Evolutionary conservation across 2,329 filamentous ascomycete genomes (phyloP).

Genomic region (Botrytis squamosa): DNA sequence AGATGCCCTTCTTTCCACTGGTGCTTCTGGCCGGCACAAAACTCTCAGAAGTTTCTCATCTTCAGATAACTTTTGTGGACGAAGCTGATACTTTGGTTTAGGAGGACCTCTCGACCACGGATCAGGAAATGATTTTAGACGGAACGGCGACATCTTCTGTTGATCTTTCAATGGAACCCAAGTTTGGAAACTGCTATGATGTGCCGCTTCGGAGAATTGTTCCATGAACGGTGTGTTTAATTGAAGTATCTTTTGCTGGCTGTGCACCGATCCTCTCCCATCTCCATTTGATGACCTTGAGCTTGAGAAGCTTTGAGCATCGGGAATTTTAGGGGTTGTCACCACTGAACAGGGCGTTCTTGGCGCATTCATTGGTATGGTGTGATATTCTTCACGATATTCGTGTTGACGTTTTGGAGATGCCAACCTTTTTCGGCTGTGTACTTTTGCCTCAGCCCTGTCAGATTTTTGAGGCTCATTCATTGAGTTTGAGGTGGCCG

Average conservation of each 20-base stretch:
- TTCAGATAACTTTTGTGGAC: background rate
- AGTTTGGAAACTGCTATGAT: constrained; percentile 1
- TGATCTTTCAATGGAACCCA: background rate
- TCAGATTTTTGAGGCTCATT: background rate
- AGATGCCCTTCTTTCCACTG: background rate
- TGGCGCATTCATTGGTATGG: constrained; percentile 6
- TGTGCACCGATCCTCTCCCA: background rate
- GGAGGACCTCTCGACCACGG: constrained; percentile 12
- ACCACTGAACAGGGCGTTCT: background rate
- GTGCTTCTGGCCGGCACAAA: background rate
- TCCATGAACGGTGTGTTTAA: background rate
- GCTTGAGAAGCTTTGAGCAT: background rate
- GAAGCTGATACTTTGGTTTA: constrained; percentile 8
- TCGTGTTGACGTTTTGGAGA: constrained; percentile 14
- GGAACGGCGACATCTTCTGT: background rate
- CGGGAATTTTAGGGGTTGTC: background rate
- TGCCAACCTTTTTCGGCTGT: constrained; percentile 8
- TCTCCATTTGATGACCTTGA: background rate
- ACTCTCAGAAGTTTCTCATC: constrained; percentile 6
- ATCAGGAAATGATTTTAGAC: background rate
- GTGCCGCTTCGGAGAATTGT: constrained; percentile 6
- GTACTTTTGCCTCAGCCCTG: background rate
- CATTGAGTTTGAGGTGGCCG: no score
- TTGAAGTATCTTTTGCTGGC: background rate
- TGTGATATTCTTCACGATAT: constrained; percentile 13